Evolutionary conservation across 495 filamentous ascomycete species (phyloP).

Genomic region (Staphylotrichum longicolle): DNA sequence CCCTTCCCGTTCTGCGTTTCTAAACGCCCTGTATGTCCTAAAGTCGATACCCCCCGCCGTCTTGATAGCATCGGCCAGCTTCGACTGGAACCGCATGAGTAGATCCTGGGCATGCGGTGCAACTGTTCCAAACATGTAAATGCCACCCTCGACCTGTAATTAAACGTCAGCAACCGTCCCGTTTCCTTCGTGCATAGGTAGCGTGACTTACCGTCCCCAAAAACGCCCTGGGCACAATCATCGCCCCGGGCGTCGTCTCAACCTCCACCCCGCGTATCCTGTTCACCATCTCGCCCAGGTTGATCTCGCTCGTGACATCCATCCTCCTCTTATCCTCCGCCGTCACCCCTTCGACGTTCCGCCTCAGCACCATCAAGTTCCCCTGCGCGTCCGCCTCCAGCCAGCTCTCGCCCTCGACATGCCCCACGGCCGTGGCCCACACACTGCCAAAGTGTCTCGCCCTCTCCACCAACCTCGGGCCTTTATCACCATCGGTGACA

Average conservation of each 20-base stretch:
- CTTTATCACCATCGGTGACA: slow-evolving; percentile 43
- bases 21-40: slow-evolving; percentile 73
- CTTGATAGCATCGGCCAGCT: slow-evolving; percentile 59
- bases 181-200: no score
- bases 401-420: slow-evolving; percentile 65
- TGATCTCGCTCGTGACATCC: slow-evolving; percentile 73
- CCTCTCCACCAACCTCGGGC: slow-evolving; percentile 61
- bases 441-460: slow-evolving; percentile 76
- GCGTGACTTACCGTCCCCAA: slow-evolving; percentile 71
- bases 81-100: slow-evolving; percentile 77
- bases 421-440: slow-evolving; percentile 75
- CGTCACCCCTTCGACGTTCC: slow-evolving; percentile 68
- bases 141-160: slow-evolving; percentile 78
- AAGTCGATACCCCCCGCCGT: slow-evolving; percentile 72
- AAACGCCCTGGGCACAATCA: slow-evolving; percentile 80
- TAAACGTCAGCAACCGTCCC: neutral
- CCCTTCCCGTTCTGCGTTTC: slow-evolving; percentile 62
- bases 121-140: slow-evolving; percentile 86
- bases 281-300: slow-evolving; percentile 90
- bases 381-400: slow-evolving; percentile 82
- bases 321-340: slow-evolving; percentile 69
- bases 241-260: slow-evolving; percentile 55
- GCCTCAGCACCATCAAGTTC: slow-evolving; percentile 75
- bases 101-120: slow-evolving; percentile 66
- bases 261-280: slow-evolving; percentile 62